These are phyloP conservation scores for Zasmidium cellare DNA, from an alignment of 2,329 filamentous ascomycete genomes.

Conservation along the genomic window DNA sequence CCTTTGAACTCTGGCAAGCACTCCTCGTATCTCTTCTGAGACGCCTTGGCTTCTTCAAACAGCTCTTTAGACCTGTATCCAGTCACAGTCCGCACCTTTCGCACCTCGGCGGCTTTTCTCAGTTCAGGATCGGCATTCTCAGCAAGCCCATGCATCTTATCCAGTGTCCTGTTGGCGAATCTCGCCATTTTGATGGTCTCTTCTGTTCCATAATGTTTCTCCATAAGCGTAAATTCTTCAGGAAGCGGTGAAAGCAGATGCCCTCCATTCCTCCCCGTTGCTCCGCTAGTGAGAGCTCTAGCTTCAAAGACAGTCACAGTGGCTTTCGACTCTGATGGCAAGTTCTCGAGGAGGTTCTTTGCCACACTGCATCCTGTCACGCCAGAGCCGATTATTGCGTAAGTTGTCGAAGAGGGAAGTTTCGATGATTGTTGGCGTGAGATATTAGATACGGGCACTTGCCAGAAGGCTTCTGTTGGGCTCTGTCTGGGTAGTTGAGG, in stretches of 20 bases:
- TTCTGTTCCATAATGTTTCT: conserved; percentile 14
- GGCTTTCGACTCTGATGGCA: not conserved
- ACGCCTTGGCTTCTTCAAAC: conserved; percentile 15
- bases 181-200: conserved; percentile 17
- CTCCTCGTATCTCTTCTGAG: conserved; percentile 16
- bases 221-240: conserved; percentile 14
- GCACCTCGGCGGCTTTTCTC: conserved; percentile 13
- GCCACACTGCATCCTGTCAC: conserved; percentile 22
- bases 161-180: conserved; percentile 20
- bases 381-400: conserved; percentile 23
- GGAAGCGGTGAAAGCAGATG: conserved; percentile 19
- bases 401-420: conserved; percentile 14
- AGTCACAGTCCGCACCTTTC: conserved; percentile 14
- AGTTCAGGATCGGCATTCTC: conserved; percentile 11
- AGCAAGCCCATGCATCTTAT: conserved; percentile 14
- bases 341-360: conserved; percentile 13
- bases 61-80: conserved; percentile 14
- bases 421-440: conserved; percentile 8
- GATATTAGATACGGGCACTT: conserved; percentile 9
- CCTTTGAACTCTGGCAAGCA: conserved; percentile 15
- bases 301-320: conserved; percentile 20
- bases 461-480: conserved; percentile 23
- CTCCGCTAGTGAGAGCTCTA: conserved; percentile 14
- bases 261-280: conserved; percentile 23
- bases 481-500: conserved; percentile 15